Base-by-base conservation (phyloP, 2,329 filamentous ascomycete species). In the Sclerotinia nivalis region DNA sequence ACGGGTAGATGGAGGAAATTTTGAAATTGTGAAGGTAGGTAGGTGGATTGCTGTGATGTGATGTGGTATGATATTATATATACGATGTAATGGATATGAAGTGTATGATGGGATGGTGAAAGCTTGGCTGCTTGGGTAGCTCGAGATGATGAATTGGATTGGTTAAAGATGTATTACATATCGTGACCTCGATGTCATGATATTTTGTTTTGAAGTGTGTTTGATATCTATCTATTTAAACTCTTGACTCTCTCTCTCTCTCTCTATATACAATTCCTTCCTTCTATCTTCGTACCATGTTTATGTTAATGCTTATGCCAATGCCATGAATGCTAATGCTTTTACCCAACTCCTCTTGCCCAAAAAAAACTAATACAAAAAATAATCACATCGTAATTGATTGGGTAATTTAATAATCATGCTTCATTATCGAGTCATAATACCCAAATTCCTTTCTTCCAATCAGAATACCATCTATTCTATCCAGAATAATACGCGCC, bases 391-490 rank as follows among this genome's bases (percentile, higher is more conserved):
- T 64, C 40, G 25, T 56, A 50, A 60, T 34, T 22, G 31, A 45
- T 64, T 13, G 13, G 18, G 40, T n/a, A 49, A 55, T 56, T 65
- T 5, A 56, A 65, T 20, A 34, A 52, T 64, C 58, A 64, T 64
- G 58, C 56, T 64, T 64, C 49, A 49, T 64, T 64, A 64, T 47
- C 49, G 52, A 62, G 56, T 25, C 59, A 56, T 65, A 20, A 56
- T 55, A 65, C 50, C 37, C 50, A 56, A 56, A 22, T 62, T 1
- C 31, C 15, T 40, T 54, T 54, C 34, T 9, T 1, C 9, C 1
- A 49, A 18, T 28, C 28, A 62, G 47, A 62, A 49, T 28, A 62
- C 15, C 60, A 50, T 20, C 9, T 13, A 50, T 64, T n/a, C 13
- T 22, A 40, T 0, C 20, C 18, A 18, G n/a, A 10, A 64, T 37